Evolutionary conservation across 768 basidiomycete genomes (phyloP), one percentile per base, ranked within the genome.

Genomic region (Tephrocybe sp.): DNA sequence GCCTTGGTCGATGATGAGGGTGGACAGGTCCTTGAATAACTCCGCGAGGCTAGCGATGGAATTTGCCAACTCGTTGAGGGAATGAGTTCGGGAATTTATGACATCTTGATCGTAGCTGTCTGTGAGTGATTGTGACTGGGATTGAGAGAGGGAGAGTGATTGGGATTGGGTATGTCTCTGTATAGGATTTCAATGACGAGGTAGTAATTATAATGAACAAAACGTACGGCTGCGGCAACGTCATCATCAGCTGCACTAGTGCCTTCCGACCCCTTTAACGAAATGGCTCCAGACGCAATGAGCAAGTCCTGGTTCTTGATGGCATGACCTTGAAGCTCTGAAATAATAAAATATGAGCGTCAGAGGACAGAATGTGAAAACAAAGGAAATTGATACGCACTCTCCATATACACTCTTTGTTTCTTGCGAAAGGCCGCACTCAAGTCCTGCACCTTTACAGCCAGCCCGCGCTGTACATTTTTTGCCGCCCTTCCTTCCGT

Each of bases 381-480:
- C 21, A 6, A 49, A 1, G 15, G 8, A 34, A 36, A 51, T 55
- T 54, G 48, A 57, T 49, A 80, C 95, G 71, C 66, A 96, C 97
- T 95, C 72, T 97, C 90, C 90, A 99, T 90, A 69, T 98, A 98
- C 26, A 96, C 90, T 53, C 93, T 86, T 71, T 99, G 97, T 74
- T 96, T 98, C 78, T 97, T 98, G 56, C 97, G 83, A 66, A 99
- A 98, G 11, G 85, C 76, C 18, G 87, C 88, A 61, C 93, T 95
- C 46, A 94, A 77, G 60, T 93, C 92, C 73, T 98, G 97, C 11
- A 98, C 84, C 68, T 93, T 93, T 32, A 90, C 93, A n/a, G 97
- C 97, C 47, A 99, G 82, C 18, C 86, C 94, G 36, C 93, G 84
- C 68, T 98, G 97, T 18, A 98, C 91, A 66, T 99, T 98, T 73